These are phyloP conservation scores for Alternaria postmessia DNA, from an alignment of 2,329 filamentous ascomycete species.

Conservation along the genomic window DNA sequence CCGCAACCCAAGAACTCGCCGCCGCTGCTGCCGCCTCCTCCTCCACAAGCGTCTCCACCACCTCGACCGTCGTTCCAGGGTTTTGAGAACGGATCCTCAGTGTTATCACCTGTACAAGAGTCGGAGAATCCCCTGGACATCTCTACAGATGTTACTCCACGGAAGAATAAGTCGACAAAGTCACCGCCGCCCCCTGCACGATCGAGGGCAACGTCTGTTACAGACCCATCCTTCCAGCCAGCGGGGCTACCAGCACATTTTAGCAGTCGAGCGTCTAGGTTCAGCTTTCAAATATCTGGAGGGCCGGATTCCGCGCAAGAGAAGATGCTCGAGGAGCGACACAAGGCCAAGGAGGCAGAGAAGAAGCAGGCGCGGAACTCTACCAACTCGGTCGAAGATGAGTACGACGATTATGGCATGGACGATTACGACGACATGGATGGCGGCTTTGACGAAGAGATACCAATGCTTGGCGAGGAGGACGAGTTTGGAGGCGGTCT, in stretches of 20 bases:
- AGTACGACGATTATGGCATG: conserved; percentile 50
- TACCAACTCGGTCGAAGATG: conserved; percentile 47
- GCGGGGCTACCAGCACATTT: conserved; percentile 54
- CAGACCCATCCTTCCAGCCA: conserved; percentile 47
- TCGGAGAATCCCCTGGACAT: conserved; percentile 35
- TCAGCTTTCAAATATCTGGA: conserved; percentile 82
- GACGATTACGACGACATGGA: conserved; percentile 60
- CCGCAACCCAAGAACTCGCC: conserved; percentile 28
- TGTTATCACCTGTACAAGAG: conserved; percentile 48
- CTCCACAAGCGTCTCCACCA: conserved; percentile 15
- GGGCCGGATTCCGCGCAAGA: conserved; percentile 72
- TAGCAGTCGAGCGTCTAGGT: conserved; percentile 75
- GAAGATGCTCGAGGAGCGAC: conserved; percentile 75
- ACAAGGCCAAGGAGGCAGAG: conserved; percentile 71
- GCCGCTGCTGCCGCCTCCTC: conserved; percentile 13
- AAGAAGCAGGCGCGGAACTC: conserved; percentile 54
- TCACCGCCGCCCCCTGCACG: conserved; percentile 46
- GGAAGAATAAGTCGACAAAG: conserved; percentile 47
- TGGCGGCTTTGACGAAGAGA: conserved; percentile 71
- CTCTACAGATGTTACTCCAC: conserved; percentile 37
- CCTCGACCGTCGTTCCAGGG: conserved; percentile 29
- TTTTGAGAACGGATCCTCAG: conserved; percentile 32
- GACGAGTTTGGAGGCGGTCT: conserved; percentile 38
- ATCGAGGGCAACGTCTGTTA: conserved; percentile 49
- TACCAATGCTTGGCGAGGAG: conserved; percentile 62